Percentiles rank a stretch among this genome's conserved stretches.
Evolutionary conservation across 768 basidiomycete species (phyloP).

Genomic region (Psilocybe subaeruginosa): DNA sequence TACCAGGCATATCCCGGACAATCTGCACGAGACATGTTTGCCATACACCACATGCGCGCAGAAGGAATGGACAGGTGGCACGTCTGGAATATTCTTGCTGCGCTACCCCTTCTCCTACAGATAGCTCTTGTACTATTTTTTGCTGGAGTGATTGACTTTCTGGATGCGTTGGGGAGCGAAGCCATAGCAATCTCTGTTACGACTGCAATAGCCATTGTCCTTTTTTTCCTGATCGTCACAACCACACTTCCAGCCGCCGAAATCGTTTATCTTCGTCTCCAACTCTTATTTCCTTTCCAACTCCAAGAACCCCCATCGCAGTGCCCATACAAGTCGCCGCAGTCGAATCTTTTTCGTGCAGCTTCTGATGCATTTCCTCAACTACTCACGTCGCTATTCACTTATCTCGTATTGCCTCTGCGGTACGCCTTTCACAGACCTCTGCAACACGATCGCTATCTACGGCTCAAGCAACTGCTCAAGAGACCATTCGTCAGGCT

Average conservation of each 20-base stretch:
- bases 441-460: neutral
- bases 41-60: conserved; percentile 24
- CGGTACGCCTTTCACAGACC: neutral
- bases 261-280: neutral
- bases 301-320: neutral
- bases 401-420: neutral
- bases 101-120: conserved; percentile 28
- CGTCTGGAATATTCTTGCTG: conserved; percentile 21
- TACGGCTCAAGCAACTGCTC: neutral
- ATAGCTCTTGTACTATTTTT: conserved; percentile 27
- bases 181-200: conserved; percentile 18
- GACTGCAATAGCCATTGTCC: conserved; percentile 12
- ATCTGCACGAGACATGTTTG: conserved; percentile 15
- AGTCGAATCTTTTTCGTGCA: conserved; percentile 10
- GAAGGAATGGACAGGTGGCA: conserved; percentile 25
- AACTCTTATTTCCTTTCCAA: neutral
- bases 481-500: neutral
- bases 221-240: conserved; percentile 22
- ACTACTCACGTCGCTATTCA: neutral
- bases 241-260: conserved; percentile 13
- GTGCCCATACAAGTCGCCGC: conserved; percentile 20
- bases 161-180: conserved; percentile 20
- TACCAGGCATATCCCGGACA: conserved; percentile 15
- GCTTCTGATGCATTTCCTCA: neutral
- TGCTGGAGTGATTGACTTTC: conserved; percentile 24